A percentile compares a stretch with the other conserved stretches of the same genome.
phyloP scores from a whole-genome alignment of 1,284 basidiomycete genomes.

The Sphagnurus paluster region DNA sequence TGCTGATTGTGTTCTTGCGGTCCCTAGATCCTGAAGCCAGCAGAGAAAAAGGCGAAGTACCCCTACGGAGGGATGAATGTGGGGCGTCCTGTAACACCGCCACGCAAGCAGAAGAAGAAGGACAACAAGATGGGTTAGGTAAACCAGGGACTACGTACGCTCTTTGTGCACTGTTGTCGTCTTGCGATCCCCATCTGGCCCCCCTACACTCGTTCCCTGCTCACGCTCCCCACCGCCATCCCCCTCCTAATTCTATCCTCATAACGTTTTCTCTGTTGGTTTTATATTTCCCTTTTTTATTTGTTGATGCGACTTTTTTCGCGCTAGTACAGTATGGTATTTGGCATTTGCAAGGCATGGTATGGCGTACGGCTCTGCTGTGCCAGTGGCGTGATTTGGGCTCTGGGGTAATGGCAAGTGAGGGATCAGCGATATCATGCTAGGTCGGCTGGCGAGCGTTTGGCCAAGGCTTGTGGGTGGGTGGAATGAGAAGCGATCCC shows the following conservation, averaged over 20 bases:
- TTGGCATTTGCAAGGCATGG: slow-evolving; percentile 16
- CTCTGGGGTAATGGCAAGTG: neutral
- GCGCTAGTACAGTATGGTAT: slow-evolving; percentile 22
- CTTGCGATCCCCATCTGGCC: slow-evolving; percentile 1
- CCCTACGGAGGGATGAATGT: slow-evolving; percentile 81
- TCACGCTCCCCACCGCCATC: neutral
- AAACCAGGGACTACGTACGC: slow-evolving; percentile 18
- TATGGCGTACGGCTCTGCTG: neutral
- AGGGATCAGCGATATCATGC: neutral
- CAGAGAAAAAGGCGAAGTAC: slow-evolving; percentile 98
- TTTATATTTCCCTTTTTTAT: slow-evolving; percentile 24
- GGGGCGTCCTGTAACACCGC: slow-evolving; percentile 77
- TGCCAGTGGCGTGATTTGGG: slow-evolving; percentile 2
- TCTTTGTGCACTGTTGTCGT: slow-evolving; percentile 15
- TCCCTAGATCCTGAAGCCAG: slow-evolving; percentile 91
- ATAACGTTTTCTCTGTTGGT: slow-evolving; percentile 14
- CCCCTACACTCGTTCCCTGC: too few relatives aligned
- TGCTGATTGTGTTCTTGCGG: neutral
- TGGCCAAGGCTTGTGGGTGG: neutral
- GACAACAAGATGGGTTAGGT: slow-evolving; percentile 65
- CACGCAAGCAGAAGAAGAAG: slow-evolving; percentile 87
- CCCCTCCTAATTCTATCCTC: slow-evolving; percentile 8
- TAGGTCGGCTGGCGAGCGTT: neutral
- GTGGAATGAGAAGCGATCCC: neutral
- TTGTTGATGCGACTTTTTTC: slow-evolving; percentile 19